Conservation (phyloP, 2,329 filamentous ascomycete species). For the Monosporascus sp. region DNA sequence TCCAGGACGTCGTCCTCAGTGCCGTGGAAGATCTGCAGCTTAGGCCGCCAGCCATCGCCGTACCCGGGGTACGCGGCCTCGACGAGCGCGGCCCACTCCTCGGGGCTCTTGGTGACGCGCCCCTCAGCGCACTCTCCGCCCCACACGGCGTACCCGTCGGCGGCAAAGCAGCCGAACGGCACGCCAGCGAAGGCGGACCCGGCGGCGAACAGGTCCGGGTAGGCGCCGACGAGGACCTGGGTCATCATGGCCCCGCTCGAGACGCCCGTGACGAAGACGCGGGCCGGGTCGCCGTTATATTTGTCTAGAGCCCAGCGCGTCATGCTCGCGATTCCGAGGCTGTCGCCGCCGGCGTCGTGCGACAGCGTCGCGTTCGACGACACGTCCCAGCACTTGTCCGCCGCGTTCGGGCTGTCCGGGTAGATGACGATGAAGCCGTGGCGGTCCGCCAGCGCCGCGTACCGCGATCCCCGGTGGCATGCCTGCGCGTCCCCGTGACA, state of each 20-base stretch:
- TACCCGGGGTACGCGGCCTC: slow-evolving; percentile 44
- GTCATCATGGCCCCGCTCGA: slow-evolving; percentile 31
- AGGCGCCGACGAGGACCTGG: slow-evolving; percentile 37
- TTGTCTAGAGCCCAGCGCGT: slow-evolving; percentile 28
- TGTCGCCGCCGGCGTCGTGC: slow-evolving; percentile 32
- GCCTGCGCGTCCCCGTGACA: slow-evolving; percentile 49
- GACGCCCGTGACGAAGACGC: slow-evolving; percentile 26
- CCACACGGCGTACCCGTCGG: slow-evolving; percentile 38
- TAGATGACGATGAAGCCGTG: slow-evolving; percentile 34
- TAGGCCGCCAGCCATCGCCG: slow-evolving; percentile 40
- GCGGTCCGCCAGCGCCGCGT: slow-evolving; percentile 45
- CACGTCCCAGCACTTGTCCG: slow-evolving; percentile 53
- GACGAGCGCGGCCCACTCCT: slow-evolving; percentile 31
- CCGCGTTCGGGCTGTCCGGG: slow-evolving; percentile 27
- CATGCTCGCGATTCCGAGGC: slow-evolving; percentile 34
- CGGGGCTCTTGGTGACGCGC: slow-evolving; percentile 30
- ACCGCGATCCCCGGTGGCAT: slow-evolving; percentile 45
- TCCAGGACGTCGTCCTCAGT: slow-evolving; percentile 44
- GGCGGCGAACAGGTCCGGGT: slow-evolving; percentile 43
- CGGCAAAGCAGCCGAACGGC: slow-evolving; percentile 47
- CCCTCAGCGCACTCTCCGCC: slow-evolving; percentile 48
- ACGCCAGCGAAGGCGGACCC: slow-evolving; percentile 41
- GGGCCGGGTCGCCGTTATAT: slow-evolving; percentile 27
- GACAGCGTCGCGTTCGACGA: slow-evolving; percentile 34
- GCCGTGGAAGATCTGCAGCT: slow-evolving; percentile 55